Base-by-base conservation (phyloP, 176 grass and related monocot species). In the Musa beccarii region DNA sequence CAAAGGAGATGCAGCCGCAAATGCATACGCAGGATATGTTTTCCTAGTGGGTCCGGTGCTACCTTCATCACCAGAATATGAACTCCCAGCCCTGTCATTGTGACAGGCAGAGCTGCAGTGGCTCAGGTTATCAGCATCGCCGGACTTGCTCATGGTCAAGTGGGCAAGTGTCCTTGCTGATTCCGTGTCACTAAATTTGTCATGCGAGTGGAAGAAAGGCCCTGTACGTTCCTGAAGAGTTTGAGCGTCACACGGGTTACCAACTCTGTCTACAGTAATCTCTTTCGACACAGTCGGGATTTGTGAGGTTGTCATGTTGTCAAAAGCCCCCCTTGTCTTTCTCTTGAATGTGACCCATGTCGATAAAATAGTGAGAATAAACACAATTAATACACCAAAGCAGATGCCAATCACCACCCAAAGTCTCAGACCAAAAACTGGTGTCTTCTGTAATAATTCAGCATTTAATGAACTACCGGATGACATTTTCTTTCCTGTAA, bases 231-330 rank as follows among this genome's bases (percentile, higher is more conserved):
- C 86, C 20, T 82, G 83, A 63, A 94, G 82, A 16, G 88, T 89
- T 24, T 94, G 91, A 0, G 90, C 95, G 68, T 92, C 84, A 72
- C 84, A 92, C 68, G 74, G 90, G 0, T 83, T 80, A 17, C 86
- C 82, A 29, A 99, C 90, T 67, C 86, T 78, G 81, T 99, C 95
- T 0, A 99, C 88, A 0, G 86, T 84, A 62, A 99, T 99, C 81
- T 99, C 95, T 80, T 99, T 99, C 17, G 95, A 99, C 82, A 92
- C 78, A 81, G 87, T 86, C 65, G 95, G 95, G 69, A 99, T 99
- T 84, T 99, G 95, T 13, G 86, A 82, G 71, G 85, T 86, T 70
- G 80, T 72, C 52, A 89, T 63, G 52, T 43, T 81, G 72, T 87
- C 86, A 86, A 81, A 83, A 11, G 79, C 34, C 34, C 0, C 86